Percentiles rank a stretch among this genome's conserved stretches.
Conservation (phyloP, 805 yeast genomes). For the Nakazawaea molendinolei region DNA sequence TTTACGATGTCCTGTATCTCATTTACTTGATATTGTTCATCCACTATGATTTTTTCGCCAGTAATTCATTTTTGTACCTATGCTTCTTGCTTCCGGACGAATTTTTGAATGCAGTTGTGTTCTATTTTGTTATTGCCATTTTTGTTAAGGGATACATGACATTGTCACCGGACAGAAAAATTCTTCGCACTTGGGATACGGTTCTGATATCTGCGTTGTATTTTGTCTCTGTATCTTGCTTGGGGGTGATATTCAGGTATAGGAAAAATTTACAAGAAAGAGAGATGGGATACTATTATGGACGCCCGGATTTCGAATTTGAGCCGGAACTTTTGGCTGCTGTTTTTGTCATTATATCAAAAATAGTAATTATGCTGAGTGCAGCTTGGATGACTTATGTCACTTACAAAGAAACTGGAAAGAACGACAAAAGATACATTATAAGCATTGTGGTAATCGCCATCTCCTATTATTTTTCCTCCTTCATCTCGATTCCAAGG, state of each 20-base stretch:
- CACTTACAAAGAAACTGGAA: background rate
- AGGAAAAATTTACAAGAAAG: too few species aligned
- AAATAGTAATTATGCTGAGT: background rate
- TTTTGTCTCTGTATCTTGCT: conserved; percentile 4
- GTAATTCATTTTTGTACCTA: conserved; percentile 4
- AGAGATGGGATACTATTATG: background rate
- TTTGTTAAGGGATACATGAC: conserved; percentile 9
- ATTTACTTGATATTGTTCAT: conserved; percentile 8
- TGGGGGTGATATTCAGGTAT: conserved; percentile 1
- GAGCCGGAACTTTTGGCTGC: conserved; percentile 2
- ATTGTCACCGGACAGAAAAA: background rate
- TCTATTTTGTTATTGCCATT: conserved; percentile 7
- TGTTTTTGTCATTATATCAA: conserved; percentile 3
- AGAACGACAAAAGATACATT: background rate
- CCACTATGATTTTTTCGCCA: conserved; percentile 4
- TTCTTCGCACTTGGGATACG: background rate
- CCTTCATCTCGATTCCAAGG: conserved; percentile 3
- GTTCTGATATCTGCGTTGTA: conserved; percentile 3
- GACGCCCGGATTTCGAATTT: background rate
- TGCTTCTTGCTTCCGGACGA: conserved; percentile 6
- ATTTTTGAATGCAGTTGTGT: conserved; percentile 5
- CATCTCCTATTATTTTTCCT: conserved; percentile 2
- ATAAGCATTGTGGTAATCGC: conserved; percentile 1
- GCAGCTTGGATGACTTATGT: conserved; percentile 1
- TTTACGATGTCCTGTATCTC: conserved; percentile 2